These are phyloP conservation scores for Akanthomyces uredinophilus DNA, from an alignment of 2,329 filamentous ascomycete species.

Conservation along the genomic window DNA sequence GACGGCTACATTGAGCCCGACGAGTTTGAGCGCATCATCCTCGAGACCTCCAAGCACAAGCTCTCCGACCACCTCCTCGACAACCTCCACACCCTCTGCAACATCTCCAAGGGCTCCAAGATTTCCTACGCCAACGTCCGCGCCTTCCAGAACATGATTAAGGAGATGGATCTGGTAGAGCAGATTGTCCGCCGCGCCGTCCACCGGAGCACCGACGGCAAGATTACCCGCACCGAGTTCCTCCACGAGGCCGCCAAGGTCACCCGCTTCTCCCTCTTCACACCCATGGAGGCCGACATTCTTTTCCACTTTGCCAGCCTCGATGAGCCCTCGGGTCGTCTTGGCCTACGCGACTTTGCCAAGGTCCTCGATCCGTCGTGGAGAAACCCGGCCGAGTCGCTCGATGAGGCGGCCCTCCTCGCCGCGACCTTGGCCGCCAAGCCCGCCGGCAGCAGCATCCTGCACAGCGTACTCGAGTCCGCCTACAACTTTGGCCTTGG, in stretches of 20 bases:
- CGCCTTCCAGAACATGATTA: slow-evolving; percentile 96
- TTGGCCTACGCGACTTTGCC: slow-evolving; percentile 79
- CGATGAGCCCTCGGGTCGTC: slow-evolving; percentile 79
- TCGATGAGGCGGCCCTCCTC: slow-evolving; percentile 37
- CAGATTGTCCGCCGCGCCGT: slow-evolving; percentile 85
- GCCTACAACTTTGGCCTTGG: slow-evolving; percentile 87
- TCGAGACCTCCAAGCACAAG: slow-evolving; percentile 90
- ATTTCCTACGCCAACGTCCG: slow-evolving; percentile 97
- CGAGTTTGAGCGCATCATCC: slow-evolving; percentile 94
- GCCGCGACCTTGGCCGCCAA: slow-evolving; percentile 21
- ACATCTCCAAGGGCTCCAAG: slow-evolving; percentile 85
- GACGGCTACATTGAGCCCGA: slow-evolving; percentile 95
- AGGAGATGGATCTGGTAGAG: slow-evolving; percentile 96
- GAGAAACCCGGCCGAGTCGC: slow-evolving; percentile 57
- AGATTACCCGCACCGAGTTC: slow-evolving; percentile 91
- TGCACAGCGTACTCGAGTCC: slow-evolving; percentile 61
- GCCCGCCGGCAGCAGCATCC: slow-evolving; percentile 31
- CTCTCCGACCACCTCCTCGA: slow-evolving; percentile 91
- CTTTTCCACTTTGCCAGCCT: slow-evolving; percentile 97
- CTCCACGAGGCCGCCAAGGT: slow-evolving; percentile 86
- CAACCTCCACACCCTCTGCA: slow-evolving; percentile 88
- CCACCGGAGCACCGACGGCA: slow-evolving; percentile 76
- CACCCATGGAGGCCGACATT: slow-evolving; percentile 97
- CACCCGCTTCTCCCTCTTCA: slow-evolving; percentile 92
- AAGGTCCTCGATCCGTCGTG: slow-evolving; percentile 94